Evolutionary conservation across 1,139 yeast genomes (phyloP), one percentile per base, ranked within the genome.

Genomic region (Pichia sp.): DNA sequence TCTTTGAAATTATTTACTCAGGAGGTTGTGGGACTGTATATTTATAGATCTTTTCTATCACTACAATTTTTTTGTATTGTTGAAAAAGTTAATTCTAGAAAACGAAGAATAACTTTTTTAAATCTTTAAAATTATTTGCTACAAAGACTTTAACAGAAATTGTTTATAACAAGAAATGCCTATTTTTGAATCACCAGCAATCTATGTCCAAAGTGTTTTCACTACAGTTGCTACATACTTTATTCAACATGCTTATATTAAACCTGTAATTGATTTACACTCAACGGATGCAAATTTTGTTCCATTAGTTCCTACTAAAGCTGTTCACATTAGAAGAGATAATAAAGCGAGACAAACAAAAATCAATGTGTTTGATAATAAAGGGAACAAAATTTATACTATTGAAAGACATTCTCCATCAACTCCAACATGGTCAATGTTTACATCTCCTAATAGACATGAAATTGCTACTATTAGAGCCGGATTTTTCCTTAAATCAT

Each of bases 401-500:
- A 63, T 77, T 54, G 80, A 76, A 58, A 63, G 80, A 36, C 63
- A 66, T 46, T 65, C 75, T n/a, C 56, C 71, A 8, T 54, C 66
- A 38, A 68, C 69, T 38, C 76, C 78, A 12, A 67, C 69, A 25
- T 77, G 83, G 83, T 58, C 70, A 18, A 55, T 77, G 57, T 58
- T 67, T 26, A 62, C 66, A 4, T 65, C 53, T 41, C 77, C 78
- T 12, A 57, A 64, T 17, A 62, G 78, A 43, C 59, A 54, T 41
- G 77, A 73, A 49, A 61, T 73, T 35, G 77, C 79, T 4, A 69
- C 78, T 2, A 61, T 77, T 35, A 66, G 71, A 45, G 69, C 74
- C 20, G 78, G 80, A 1, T 56, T 70, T 39, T 54, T 67, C 34
- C 55, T 63, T 23, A 66, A 73, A 36, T 59, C 72, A 4, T 66